Percentiles rank a stretch among this genome's conserved stretches.
Conservation (phyloP, 2,329 filamentous ascomycete genomes). For the Xylariaceae sp. region DNA sequence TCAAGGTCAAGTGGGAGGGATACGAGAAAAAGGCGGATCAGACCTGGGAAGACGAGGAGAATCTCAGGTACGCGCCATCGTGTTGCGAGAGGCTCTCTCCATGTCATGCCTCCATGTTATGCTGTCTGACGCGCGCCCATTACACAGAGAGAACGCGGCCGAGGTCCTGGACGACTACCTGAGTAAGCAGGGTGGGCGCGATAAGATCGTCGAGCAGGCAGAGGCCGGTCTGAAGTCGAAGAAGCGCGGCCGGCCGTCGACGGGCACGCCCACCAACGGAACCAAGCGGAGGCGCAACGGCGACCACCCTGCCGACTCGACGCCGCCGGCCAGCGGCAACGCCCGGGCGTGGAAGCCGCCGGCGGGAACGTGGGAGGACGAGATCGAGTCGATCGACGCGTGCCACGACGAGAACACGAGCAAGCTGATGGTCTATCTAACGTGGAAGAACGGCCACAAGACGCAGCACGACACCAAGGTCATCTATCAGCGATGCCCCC, state of each 20-base stretch:
- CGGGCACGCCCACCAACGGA: constrained; percentile 28
- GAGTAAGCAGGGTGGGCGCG: constrained; percentile 53
- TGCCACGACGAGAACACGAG: constrained; percentile 57
- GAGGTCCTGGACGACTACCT: constrained; percentile 61
- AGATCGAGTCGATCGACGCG: constrained; percentile 63
- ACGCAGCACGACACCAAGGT: constrained; percentile 63
- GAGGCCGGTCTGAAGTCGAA: constrained; percentile 43
- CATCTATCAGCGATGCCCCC: constrained; percentile 69
- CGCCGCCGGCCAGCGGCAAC: constrained; percentile 35
- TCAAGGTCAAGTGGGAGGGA: constrained; percentile 75
- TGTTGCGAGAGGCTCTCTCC: too few relatives aligned
- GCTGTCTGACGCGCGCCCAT: constrained; percentile 4
- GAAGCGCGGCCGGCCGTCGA: constrained; percentile 48
- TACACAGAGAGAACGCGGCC: constrained; percentile 45
- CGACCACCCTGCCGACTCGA: constrained; percentile 40
- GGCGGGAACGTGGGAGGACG: constrained; percentile 68
- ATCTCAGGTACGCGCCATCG: constrained; percentile 45
- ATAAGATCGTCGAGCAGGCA: constrained; percentile 44
- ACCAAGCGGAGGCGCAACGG: constrained; percentile 42
- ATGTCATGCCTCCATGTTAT: too few relatives aligned
- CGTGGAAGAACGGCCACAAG: constrained; percentile 67
- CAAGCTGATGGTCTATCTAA: constrained; percentile 59
- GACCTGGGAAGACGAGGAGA: constrained; percentile 75
- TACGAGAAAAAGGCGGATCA: constrained; percentile 62
- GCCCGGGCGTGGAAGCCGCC: constrained; percentile 56